Conservation (phyloP, 2,329 filamentous ascomycete genomes). For the Colletotrichum sp. region DNA sequence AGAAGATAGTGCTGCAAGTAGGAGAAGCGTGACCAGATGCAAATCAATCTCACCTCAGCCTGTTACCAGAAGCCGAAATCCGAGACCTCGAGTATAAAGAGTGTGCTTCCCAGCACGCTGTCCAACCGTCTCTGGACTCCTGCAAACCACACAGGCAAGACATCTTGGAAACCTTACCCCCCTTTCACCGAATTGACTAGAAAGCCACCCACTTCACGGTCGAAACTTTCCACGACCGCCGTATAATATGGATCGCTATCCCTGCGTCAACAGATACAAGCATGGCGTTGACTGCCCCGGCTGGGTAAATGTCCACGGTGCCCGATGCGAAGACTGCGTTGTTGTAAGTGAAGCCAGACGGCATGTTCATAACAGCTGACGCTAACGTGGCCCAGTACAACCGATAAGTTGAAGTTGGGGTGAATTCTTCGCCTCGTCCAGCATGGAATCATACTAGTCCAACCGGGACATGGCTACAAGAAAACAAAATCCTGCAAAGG, state of each 20-base stretch:
- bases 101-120: not conserved
- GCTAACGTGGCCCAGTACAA: slow-evolving; percentile 5
- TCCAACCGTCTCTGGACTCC: not conserved
- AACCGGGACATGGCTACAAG: not conserved
- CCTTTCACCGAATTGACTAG: not conserved
- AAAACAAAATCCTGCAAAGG: not conserved
- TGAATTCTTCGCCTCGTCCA: not conserved
- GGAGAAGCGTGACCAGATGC: not conserved
- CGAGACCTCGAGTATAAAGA: slow-evolving; percentile 9
- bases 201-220: not conserved
- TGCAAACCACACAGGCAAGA: not conserved
- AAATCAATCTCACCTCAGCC: not conserved
- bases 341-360: not conserved
- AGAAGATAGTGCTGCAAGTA: not conserved
- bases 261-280: slow-evolving; percentile 19
- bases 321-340: slow-evolving; percentile 15
- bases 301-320: slow-evolving; percentile 9
- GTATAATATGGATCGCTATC: slow-evolving; percentile 11
- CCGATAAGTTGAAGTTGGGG: not conserved
- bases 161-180: no score
- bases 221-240: not conserved
- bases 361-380: no score
- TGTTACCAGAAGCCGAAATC: not conserved
- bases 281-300: slow-evolving; percentile 17
- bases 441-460: not conserved